A percentile compares a stretch with the other conserved stretches of the same genome.
Conservation (phyloP, 2,329 filamentous ascomycete species). For the Aspergillus sp. region DNA sequence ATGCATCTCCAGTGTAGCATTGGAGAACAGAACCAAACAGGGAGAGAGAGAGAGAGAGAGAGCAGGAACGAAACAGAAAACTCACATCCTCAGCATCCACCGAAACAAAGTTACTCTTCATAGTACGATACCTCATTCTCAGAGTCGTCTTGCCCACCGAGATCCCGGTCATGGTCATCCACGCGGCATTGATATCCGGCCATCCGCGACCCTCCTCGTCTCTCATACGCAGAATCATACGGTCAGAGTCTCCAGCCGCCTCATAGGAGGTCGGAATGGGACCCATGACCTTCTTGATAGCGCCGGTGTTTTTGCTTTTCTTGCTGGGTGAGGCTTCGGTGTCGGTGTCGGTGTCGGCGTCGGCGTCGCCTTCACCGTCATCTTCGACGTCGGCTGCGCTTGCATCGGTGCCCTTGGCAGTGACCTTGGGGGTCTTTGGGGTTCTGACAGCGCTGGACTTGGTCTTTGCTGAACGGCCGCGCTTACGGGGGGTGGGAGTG, state of each 20-base stretch:
- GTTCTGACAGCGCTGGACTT: neutral
- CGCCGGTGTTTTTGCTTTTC: constrained; percentile 10
- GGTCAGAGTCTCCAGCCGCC: constrained; percentile 20
- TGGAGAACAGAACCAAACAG: no score
- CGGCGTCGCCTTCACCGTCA: no score
- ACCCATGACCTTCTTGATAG: constrained; percentile 8
- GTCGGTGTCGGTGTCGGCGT: no score
- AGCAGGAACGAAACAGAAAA: neutral
- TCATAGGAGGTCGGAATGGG: constrained; percentile 26
- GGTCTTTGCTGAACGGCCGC: constrained; percentile 17
- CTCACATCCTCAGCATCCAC: constrained; percentile 38
- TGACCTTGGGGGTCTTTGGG: neutral
- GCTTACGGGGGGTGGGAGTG: constrained; percentile 20
- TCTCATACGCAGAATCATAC: constrained; percentile 28
- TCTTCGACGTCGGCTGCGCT: no score
- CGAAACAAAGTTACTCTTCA: constrained; percentile 41
- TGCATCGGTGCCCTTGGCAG: no score
- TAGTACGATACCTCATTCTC: constrained; percentile 37
- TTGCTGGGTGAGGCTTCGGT: constrained; percentile 12
- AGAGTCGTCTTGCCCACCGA: constrained; percentile 35
- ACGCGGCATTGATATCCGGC: constrained; percentile 27
- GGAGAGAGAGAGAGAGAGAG: no score
- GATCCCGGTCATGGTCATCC: constrained; percentile 29
- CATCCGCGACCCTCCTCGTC: constrained; percentile 26
- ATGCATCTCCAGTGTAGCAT: no score